Conservation (phyloP, 2,329 filamentous ascomycete species). For the Claviceps capensis region DNA sequence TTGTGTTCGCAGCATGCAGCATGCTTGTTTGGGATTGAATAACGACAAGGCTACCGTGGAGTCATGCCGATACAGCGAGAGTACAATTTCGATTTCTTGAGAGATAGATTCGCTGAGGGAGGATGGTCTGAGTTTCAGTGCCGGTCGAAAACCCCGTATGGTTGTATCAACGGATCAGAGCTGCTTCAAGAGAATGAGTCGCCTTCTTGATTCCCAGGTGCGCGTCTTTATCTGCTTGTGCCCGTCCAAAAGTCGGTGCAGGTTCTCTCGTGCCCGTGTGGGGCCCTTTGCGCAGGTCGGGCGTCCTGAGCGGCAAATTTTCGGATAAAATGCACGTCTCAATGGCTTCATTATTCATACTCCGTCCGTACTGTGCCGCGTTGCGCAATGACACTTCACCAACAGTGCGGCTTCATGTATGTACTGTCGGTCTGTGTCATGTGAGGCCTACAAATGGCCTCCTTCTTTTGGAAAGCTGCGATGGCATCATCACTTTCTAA, state of each 20-base stretch:
- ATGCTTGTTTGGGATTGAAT: conserved; percentile 22
- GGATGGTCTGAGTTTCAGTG: conserved; percentile 2
- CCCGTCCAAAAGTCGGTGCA: conserved; percentile 27
- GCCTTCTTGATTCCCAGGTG: conserved; percentile 5
- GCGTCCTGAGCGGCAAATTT: conserved; percentile 14
- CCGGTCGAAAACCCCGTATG: neutral
- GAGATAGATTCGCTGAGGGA: neutral
- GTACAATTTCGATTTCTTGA: neutral
- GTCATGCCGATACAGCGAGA: conserved; percentile 22
- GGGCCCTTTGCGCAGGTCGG: conserved; percentile 11
- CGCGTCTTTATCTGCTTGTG: conserved; percentile 26
- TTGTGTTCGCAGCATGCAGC: conserved; percentile 27
- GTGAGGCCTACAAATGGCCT: too few species aligned
- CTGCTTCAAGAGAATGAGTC: neutral
- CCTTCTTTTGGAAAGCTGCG: too few species aligned
- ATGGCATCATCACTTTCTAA: too few species aligned
- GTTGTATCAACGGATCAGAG: conserved; percentile 1
- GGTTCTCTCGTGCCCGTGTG: conserved; percentile 22
- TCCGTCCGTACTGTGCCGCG: neutral
- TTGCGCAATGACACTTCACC: neutral
- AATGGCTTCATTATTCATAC: neutral
- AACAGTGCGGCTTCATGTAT: neutral
- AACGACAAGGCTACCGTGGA: conserved; percentile 26
- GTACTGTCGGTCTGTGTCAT: neutral
- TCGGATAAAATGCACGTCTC: conserved; percentile 11